Evolutionary conservation across 192 early-diverging fungal genomes (phyloP).

Genomic region (Backusella australiensis): DNA sequence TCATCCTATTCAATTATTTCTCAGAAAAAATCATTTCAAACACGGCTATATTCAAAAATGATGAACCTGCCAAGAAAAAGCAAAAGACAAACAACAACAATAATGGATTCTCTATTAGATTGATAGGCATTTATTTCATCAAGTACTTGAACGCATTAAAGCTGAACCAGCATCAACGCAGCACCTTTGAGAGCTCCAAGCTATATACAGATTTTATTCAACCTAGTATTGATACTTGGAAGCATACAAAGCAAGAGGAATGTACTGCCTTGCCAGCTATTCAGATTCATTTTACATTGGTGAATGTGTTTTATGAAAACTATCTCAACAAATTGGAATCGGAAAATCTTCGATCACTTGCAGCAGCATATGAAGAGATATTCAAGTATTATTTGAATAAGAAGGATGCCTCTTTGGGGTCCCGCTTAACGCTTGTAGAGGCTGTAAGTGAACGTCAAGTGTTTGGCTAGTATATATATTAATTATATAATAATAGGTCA

Average conservation of each 20-base stretch:
- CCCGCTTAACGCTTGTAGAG: background rate
- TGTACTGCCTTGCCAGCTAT: constrained; percentile 21
- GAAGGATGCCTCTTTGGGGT: background rate
- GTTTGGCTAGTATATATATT: background rate
- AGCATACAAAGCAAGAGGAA: background rate
- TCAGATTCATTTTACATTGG: constrained; percentile 27
- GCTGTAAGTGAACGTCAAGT: constrained; percentile 10
- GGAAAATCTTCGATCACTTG: background rate
- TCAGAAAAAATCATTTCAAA: background rate
- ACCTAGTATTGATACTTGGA: constrained; percentile 3
- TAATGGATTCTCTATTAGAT: background rate
- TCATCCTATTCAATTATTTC: constrained; percentile 25
- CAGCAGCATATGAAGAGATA: background rate
- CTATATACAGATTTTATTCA: constrained; percentile 3
- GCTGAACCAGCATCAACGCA: constrained; percentile 6
- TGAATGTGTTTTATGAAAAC: constrained; percentile 23
- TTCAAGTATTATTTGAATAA: background rate
- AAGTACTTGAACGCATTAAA: constrained; percentile 8
- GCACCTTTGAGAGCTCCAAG: background rate
- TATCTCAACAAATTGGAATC: constrained; percentile 14
- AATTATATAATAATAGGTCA: constrained; percentile 1
- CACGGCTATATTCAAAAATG: background rate
- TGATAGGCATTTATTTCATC: constrained; percentile 14
- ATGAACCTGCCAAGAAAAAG: background rate
- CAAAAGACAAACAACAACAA: background rate